Percentiles rank a stretch among this genome's conserved stretches.
Evolutionary conservation across 2,329 filamentous ascomycete species (phyloP).

Genomic region (Orbilia ellipsospora): DNA sequence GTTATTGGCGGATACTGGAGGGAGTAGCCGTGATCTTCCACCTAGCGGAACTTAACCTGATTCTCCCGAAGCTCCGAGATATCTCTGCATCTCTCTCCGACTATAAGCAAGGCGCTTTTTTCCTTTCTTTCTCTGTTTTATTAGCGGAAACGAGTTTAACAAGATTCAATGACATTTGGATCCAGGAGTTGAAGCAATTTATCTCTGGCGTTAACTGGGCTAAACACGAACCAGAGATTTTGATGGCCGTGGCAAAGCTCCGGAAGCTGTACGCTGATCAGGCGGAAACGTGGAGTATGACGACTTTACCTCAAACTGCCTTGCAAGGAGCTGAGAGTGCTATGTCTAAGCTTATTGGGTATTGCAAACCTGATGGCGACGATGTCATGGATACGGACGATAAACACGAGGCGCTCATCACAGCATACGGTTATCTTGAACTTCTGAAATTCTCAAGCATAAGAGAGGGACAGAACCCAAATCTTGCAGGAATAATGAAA

Average conservation of each 20-base stretch:
- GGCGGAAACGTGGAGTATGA: conserved; percentile 28
- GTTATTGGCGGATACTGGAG: conserved; percentile 29
- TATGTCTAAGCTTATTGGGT: conserved; percentile 2
- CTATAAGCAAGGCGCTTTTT: conserved; percentile 62
- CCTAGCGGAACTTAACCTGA: conserved; percentile 79
- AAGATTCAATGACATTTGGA: conserved; percentile 71
- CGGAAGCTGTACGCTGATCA: conserved; percentile 26
- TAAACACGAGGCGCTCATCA: conserved; percentile 16
- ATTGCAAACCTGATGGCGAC: neutral
- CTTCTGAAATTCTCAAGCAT: conserved; percentile 16
- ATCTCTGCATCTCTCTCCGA: conserved; percentile 74
- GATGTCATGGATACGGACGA: conserved; percentile 39
- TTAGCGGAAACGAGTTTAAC: conserved; percentile 78
- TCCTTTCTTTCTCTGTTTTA: conserved; percentile 85
- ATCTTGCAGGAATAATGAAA: conserved; percentile 7
- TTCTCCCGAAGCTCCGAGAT: conserved; percentile 76
- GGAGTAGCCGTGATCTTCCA: conserved; percentile 39
- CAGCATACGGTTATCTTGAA: conserved; percentile 37
- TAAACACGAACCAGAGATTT: conserved; percentile 29
- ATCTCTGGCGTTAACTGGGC: conserved; percentile 24
- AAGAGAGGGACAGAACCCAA: conserved; percentile 4
- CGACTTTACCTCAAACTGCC: conserved; percentile 16
- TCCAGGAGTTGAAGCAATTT: conserved; percentile 29
- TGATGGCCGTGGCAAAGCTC: conserved; percentile 33
- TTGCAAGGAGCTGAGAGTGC: conserved; percentile 9